Evolutionary conservation across 345 rosid genomes (phyloP).

Genomic region (Hibiscus syriacus): DNA sequence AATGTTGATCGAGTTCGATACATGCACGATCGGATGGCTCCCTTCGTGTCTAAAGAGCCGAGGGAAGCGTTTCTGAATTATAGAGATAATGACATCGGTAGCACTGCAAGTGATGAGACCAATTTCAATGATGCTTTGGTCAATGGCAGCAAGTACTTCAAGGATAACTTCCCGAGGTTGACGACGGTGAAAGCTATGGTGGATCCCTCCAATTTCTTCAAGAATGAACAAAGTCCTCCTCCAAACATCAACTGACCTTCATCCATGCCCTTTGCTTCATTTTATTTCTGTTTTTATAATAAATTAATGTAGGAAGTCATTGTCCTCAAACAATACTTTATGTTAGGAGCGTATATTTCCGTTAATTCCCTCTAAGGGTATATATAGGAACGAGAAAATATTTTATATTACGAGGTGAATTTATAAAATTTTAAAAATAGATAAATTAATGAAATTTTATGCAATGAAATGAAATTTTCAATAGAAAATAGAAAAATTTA

Average conservation of each 20-base stretch:
- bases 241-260: not conserved
- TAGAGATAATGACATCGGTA: slow-evolving; percentile 11
- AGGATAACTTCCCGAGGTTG: slow-evolving; percentile 24
- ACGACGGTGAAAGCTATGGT: slow-evolving; percentile 25
- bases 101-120: not conserved
- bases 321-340: no score
- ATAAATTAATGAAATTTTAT: no score
- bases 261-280: not conserved
- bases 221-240: slow-evolving; percentile 42
- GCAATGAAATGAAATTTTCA: no score
- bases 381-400: no score
- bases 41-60: slow-evolving; percentile 16
- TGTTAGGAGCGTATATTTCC: no score
- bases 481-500: no score
- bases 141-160: slow-evolving; percentile 22
- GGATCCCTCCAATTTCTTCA: slow-evolving; percentile 36
- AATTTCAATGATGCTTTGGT: not conserved
- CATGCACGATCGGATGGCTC: slow-evolving; percentile 6
- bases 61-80: slow-evolving; percentile 15
- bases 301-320: not conserved
- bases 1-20: not conserved
- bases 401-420: no score
- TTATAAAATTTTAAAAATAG: no score
- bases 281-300: not conserved
- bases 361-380: no score